Conservation (phyloP, 129 eudicot genomes). For the Apium graveolens region DNA sequence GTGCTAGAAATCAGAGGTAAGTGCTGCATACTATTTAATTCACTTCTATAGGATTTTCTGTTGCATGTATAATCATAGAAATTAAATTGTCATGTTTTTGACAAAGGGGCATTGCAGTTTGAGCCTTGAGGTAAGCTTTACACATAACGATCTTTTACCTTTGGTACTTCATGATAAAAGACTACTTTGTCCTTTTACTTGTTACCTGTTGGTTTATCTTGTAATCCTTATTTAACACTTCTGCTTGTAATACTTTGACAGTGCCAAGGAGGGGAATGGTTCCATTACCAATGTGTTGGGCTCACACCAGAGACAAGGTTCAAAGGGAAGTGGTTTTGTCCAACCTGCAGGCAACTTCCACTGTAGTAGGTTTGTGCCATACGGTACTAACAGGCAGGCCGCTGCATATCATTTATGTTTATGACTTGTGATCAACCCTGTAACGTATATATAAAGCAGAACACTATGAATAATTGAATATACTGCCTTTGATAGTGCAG, state of each 20-base stretch:
- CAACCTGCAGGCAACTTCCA: slow-evolving; percentile 68
- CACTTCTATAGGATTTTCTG: neutral
- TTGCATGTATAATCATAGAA: neutral
- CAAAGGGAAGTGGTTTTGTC: slow-evolving; percentile 97
- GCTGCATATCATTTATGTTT: neutral
- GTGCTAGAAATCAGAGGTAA: neutral
- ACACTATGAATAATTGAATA: too few species aligned
- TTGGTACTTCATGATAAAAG: neutral
- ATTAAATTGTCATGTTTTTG: neutral
- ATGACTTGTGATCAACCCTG: neutral
- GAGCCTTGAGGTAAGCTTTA: neutral
- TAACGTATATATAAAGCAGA: neutral
- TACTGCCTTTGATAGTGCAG: neutral
- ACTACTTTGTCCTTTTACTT: neutral
- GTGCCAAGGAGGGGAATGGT: slow-evolving; percentile 99
- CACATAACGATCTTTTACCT: neutral
- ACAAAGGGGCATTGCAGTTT: neutral
- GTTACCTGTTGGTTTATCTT: neutral
- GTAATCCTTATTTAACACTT: neutral
- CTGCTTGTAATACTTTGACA: slow-evolving; percentile 18
- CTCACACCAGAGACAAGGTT: slow-evolving; percentile 99
- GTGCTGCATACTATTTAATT: neutral
- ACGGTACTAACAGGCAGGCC: neutral
- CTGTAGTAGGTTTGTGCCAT: neutral
- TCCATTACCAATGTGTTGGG: slow-evolving; percentile 93